Evolutionary conservation across 2,329 filamentous ascomycete species (phyloP).

Genomic region (Clarireedia paspali): DNA sequence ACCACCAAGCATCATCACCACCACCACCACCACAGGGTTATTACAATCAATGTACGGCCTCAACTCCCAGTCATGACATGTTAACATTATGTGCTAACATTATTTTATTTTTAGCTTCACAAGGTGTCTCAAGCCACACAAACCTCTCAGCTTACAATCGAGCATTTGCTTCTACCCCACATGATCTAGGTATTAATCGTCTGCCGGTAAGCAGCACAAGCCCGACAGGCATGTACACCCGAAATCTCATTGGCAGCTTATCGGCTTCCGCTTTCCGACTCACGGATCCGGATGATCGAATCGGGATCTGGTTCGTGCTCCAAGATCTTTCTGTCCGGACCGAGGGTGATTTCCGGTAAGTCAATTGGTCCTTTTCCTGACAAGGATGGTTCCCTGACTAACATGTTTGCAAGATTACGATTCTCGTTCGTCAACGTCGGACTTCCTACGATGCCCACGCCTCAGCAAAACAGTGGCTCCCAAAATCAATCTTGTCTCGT

Average conservation of each 20-base stretch:
- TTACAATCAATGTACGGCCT: conserved; percentile 4
- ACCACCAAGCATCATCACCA: conserved; percentile 31
- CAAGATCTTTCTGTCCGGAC: conserved; percentile 93
- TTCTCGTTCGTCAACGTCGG: conserved; percentile 83
- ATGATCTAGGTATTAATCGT: conserved; percentile 17
- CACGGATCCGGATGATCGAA: conserved; percentile 68
- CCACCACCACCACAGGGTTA: conserved; percentile 2
- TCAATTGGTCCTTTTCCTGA: conserved; percentile 7
- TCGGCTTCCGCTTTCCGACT: conserved; percentile 83
- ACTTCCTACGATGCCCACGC: conserved; percentile 26
- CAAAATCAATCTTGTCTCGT: conserved; percentile 39
- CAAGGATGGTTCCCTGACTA: background rate
- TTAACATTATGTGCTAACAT: background rate
- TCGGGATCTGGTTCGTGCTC: conserved; percentile 93
- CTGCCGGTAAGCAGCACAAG: conserved; percentile 27
- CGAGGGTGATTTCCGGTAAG: conserved; percentile 82
- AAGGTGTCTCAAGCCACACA: conserved; percentile 12
- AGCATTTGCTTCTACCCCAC: conserved; percentile 11
- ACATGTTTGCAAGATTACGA: conserved; percentile 39
- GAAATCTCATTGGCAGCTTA: conserved; percentile 89
- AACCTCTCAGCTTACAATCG: conserved; percentile 7
- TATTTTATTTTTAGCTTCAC: conserved; percentile 4
- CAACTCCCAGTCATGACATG: background rate
- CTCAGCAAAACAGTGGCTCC: conserved; percentile 10
- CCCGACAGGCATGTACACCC: conserved; percentile 80